Evolutionary conservation across 1,284 basidiomycete genomes (phyloP).

Genomic region (Polyporus tsugae): DNA sequence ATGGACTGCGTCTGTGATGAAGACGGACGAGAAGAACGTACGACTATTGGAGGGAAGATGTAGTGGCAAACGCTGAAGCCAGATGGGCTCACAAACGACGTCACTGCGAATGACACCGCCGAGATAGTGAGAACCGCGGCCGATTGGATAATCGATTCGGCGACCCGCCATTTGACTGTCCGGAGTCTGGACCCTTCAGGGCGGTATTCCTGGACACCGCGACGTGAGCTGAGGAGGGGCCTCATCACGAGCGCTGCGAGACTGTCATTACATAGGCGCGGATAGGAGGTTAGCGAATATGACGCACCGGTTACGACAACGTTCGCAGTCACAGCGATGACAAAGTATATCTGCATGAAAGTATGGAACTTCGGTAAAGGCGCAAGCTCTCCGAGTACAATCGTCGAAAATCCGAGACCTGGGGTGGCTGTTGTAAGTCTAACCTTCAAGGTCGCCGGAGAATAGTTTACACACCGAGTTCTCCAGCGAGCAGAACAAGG

Average conservation of each 20-base stretch:
- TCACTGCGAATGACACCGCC: constrained; percentile 26
- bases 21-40: constrained; percentile 11
- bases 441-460: too few species aligned
- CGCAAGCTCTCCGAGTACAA: neutral
- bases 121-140: constrained; percentile 30
- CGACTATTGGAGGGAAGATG: constrained; percentile 27
- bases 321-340: constrained; percentile 12
- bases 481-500: neutral
- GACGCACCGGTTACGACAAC: constrained; percentile 10
- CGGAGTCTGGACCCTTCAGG: constrained; percentile 4
- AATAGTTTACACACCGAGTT: constrained; percentile 15
- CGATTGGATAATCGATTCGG: constrained; percentile 29
- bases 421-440: neutral
- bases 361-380: neutral
- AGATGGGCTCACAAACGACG: constrained; percentile 28
- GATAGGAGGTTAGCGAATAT: neutral
- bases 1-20: neutral
- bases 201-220: constrained; percentile 13
- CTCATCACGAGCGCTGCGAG: constrained; percentile 26
- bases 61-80: constrained; percentile 28
- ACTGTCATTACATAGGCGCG: neutral
- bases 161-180: constrained; percentile 24
- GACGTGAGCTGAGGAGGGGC: constrained; percentile 24
- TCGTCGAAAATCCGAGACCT: constrained; percentile 16
- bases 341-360: constrained; percentile 9